These are phyloP conservation scores for Hanseniaspora lachancei DNA, from an alignment of 805 yeast genomes.

Conservation along the genomic window DNA sequence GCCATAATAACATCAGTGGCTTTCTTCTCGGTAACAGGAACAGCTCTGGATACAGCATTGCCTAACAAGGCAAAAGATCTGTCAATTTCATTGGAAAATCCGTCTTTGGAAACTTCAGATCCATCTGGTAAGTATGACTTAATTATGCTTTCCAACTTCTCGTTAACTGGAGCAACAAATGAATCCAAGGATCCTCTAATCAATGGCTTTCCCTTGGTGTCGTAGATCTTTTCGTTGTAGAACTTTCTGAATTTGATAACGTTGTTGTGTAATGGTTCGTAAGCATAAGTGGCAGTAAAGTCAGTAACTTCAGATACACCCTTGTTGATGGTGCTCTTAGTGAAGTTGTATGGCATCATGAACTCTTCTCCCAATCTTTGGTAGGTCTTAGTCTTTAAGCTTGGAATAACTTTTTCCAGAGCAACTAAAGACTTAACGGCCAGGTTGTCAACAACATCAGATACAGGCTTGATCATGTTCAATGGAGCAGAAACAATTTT, in stretches of 20 bases:
- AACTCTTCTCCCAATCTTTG: slow-evolving; percentile 36
- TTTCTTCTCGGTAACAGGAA: slow-evolving; percentile 26
- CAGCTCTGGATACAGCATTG: slow-evolving; percentile 30
- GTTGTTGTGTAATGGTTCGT: slow-evolving; percentile 38
- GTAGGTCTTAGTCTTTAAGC: slow-evolving; percentile 41
- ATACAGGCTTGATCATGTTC: slow-evolving; percentile 30
- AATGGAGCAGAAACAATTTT: slow-evolving; percentile 22
- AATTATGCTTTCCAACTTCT: slow-evolving; percentile 35
- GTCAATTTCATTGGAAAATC: slow-evolving; percentile 43
- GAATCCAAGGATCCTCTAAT: slow-evolving; percentile 54
- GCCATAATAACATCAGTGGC: slow-evolving; percentile 21
- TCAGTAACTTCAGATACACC: slow-evolving; percentile 25
- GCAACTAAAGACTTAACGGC: slow-evolving; percentile 43
- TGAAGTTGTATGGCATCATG: slow-evolving; percentile 40
- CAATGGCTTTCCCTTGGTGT: slow-evolving; percentile 49
- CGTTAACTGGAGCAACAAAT: slow-evolving; percentile 47
- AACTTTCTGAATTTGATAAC: slow-evolving; percentile 36
- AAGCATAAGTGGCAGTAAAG: slow-evolving; percentile 27
- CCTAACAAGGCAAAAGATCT: slow-evolving; percentile 35
- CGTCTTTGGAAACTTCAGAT: slow-evolving; percentile 31
- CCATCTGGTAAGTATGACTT: slow-evolving; percentile 36
- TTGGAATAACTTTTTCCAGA: slow-evolving; percentile 50
- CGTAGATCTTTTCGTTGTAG: slow-evolving; percentile 40
- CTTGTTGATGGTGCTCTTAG: slow-evolving; percentile 31
- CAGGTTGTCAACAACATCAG: slow-evolving; percentile 37